Evolutionary conservation across 169 alveolate species (phyloP), one percentile per base, ranked within the genome.

Genomic region (Plasmodium vinckei): DNA sequence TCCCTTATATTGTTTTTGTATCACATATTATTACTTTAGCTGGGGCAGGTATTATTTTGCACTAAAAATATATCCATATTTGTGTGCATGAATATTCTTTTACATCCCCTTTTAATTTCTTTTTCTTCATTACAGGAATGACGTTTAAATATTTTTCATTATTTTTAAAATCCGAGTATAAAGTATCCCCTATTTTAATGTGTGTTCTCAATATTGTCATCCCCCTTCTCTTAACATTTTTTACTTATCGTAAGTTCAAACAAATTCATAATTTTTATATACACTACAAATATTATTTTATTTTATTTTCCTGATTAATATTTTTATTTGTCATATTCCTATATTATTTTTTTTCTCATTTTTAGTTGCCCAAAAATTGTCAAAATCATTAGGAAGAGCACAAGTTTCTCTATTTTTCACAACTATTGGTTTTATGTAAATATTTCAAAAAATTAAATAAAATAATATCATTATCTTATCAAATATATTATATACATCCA

Each of bases 321-420:
- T 27, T 5, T 25, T 64, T 19, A 27, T 3, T 21, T 67, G 6
- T 2, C 9, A 63, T 5, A 12, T 63, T 13, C 49, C 5, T 67
- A 42, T 12, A 17, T 70, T 51, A 10, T 33, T 42, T 4, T 61
- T 61, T 75, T 15, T 59, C 61, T 23, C 63, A 21, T 44, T 27
- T 56, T 15, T 33, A 75, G 88, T 75, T 21, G 61, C 88, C 13
- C 88, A 75, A 51, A 75, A 75, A 54, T 57, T 75, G 75, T 75
- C 88, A 21, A 75, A 75, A 68, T 61, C 77, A 13, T 63, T 75
- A 17, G 88, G 88, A n/a, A 51, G 88, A 65, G 88, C 88, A 15
- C 88, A 75, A 54, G 88, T 75, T 75, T 75, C 88, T 23, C 61
- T 75, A 42, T 75, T 75, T 57, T 75, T 75, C 73, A 75, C 88